Percentiles rank a stretch among this genome's conserved stretches.
These are phyloP conservation scores for Purpureocillium lavendulum DNA, from an alignment of 2,329 filamentous ascomycete genomes.

Conservation along the genomic window DNA sequence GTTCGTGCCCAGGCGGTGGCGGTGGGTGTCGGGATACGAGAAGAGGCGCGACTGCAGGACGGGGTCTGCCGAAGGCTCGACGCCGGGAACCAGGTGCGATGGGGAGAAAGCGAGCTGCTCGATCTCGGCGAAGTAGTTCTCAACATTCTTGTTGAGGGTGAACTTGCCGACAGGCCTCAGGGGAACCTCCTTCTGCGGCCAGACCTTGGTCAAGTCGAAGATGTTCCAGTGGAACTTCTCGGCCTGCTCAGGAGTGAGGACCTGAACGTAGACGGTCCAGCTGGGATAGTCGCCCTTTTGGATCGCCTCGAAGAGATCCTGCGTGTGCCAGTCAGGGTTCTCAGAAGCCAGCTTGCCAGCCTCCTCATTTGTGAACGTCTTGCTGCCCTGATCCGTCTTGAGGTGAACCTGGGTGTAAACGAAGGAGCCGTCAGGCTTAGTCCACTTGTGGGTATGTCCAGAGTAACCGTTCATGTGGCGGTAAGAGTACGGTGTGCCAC, in stretches of 20 bases:
- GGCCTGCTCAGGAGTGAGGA: conserved; percentile 52
- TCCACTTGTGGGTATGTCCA: conserved; percentile 59
- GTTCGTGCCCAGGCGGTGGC: conserved; percentile 55
- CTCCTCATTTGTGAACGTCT: conserved; percentile 50
- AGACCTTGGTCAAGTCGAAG: conserved; percentile 63
- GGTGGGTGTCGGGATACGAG: conserved; percentile 53
- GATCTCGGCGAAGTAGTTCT: conserved; percentile 63
- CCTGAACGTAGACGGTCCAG: conserved; percentile 58
- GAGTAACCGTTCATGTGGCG: conserved; percentile 62
- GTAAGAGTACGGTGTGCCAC: conserved; percentile 57
- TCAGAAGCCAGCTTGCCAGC: conserved; percentile 42
- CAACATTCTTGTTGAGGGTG: conserved; percentile 54
- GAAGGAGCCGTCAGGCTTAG: conserved; percentile 56
- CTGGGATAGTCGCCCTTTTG: conserved; percentile 50
- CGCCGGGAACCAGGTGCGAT: conserved; percentile 54
- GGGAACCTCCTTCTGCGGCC: conserved; percentile 56
- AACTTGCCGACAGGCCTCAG: conserved; percentile 52
- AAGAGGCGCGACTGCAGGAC: conserved; percentile 54
- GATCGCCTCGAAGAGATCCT: conserved; percentile 58
- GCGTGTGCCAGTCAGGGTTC: conserved; percentile 54
- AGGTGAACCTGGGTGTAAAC: conserved; percentile 59
- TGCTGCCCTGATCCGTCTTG: conserved; percentile 54
- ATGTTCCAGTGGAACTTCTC: conserved; percentile 54
- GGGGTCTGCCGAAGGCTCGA: conserved; percentile 54
- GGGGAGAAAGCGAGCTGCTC: conserved; percentile 62